A percentile compares a stretch with the other conserved stretches of the same genome.
Evolutionary conservation across 2,329 filamentous ascomycete species (phyloP).

Genomic region (Phyllosticta ampelicida): DNA sequence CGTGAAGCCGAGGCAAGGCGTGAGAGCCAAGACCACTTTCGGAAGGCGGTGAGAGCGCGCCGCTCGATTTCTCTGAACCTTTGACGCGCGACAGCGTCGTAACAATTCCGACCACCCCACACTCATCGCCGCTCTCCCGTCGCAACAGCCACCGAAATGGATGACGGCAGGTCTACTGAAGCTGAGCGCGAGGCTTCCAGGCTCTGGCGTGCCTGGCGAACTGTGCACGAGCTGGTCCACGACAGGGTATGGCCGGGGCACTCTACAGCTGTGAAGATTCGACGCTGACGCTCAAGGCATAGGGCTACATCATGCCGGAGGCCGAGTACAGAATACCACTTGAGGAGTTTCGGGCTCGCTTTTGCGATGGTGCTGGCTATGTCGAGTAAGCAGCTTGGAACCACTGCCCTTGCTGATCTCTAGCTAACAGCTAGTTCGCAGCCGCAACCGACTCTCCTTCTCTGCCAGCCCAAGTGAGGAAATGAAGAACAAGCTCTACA

Average conservation of each 20-base stretch:
- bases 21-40: constrained; percentile 10
- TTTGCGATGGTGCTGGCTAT: constrained; percentile 59
- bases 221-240: constrained; percentile 86
- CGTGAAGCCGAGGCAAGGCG: not conserved
- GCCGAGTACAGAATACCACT: constrained; percentile 81
- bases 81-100: constrained; percentile 3
- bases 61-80: constrained; percentile 9
- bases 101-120: not conserved
- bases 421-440: constrained; percentile 28
- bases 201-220: constrained; percentile 90
- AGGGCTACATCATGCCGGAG: constrained; percentile 91
- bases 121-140: not conserved
- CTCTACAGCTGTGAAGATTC: not conserved
- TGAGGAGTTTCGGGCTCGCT: constrained; percentile 66
- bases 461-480: constrained; percentile 71
- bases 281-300: constrained; percentile 9
- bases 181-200: constrained; percentile 36
- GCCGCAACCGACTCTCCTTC: constrained; percentile 76
- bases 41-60: constrained; percentile 19
- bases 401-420: not conserved
- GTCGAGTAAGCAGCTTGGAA: constrained; percentile 52
- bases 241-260: constrained; percentile 59
- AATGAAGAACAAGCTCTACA: constrained; percentile 79
- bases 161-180: constrained; percentile 10
- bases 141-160: constrained; percentile 14